These are phyloP conservation scores for Sutorius australiensis DNA, from an alignment of 768 basidiomycete genomes.

Conservation along the genomic window DNA sequence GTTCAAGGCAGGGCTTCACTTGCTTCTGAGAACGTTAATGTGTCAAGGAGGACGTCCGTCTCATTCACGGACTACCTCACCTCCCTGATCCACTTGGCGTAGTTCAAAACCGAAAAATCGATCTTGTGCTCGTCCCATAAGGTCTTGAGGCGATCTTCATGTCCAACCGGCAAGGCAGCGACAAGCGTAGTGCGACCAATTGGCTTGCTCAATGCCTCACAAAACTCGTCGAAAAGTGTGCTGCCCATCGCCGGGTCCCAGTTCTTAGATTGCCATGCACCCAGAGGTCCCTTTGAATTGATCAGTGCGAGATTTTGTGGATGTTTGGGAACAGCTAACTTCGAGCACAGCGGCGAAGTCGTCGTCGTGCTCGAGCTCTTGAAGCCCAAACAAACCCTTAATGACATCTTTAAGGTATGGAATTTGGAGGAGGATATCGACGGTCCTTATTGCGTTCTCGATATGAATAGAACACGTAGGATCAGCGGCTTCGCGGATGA, in stretches of 20 bases:
- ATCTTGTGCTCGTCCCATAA: constrained; percentile 46
- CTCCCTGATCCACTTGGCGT: constrained; percentile 73
- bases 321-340: constrained; percentile 34
- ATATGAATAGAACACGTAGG: constrained; percentile 57
- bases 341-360: constrained; percentile 73
- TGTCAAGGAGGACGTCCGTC: not conserved
- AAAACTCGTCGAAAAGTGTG: constrained; percentile 66
- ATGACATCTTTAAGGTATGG: constrained; percentile 46
- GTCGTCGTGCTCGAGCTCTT: constrained; percentile 61
- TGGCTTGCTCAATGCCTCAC: constrained; percentile 49
- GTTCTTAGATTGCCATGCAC: constrained; percentile 76
- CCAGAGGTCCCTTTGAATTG: constrained; percentile 50
- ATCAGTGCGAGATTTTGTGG: constrained; percentile 17
- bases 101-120: constrained; percentile 64
- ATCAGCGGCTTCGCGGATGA: constrained; percentile 69
- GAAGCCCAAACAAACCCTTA: constrained; percentile 76
- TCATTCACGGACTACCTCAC: constrained; percentile 31
- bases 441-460: constrained; percentile 50
- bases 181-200: constrained; percentile 30
- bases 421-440: constrained; percentile 58
- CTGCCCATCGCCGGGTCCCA: constrained; percentile 78
- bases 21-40: constrained; percentile 37
- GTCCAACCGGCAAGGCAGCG: constrained; percentile 43
- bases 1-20: constrained; percentile 54
- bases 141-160: constrained; percentile 45